Conservation (phyloP, 108 stramenopile genomes). For the Pseudonitzschia pungens region DNA sequence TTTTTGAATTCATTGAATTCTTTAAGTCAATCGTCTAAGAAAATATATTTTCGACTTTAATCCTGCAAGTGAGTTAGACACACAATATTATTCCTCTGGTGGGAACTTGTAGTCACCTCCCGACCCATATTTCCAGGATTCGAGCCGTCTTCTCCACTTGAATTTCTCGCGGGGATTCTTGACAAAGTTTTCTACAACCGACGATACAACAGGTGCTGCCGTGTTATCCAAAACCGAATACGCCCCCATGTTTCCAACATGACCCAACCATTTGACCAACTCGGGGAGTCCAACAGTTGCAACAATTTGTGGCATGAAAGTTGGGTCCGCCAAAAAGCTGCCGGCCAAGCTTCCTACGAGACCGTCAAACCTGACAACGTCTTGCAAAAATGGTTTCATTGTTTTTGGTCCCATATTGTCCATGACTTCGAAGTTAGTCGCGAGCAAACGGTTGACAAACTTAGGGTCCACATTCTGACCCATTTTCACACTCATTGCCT, state of each 20-base stretch:
- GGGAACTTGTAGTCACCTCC: constrained; percentile 78
- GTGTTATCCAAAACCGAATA: constrained; percentile 55
- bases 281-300: constrained; percentile 72
- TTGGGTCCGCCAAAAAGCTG: constrained; percentile 70
- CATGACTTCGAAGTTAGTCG: constrained; percentile 89
- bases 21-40: background rate
- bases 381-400: constrained; percentile 87
- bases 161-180: constrained; percentile 46
- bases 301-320: constrained; percentile 84
- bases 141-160: constrained; percentile 49
- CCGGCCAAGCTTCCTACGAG: constrained; percentile 72
- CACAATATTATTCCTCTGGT: constrained; percentile 8
- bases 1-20: background rate
- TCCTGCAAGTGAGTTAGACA: too few species aligned
- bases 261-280: constrained; percentile 84
- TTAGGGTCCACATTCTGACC: constrained; percentile 70
- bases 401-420: constrained; percentile 70
- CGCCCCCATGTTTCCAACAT: constrained; percentile 67
- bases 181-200: constrained; percentile 44
- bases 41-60: too few species aligned
- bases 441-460: constrained; percentile 88
- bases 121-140: constrained; percentile 82
- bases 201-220: constrained; percentile 40
- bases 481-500: constrained; percentile 89
- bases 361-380: constrained; percentile 89